phyloP scores from a whole-genome alignment of 768 basidiomycete species.

The Lactarius pseudohatsudake region DNA sequence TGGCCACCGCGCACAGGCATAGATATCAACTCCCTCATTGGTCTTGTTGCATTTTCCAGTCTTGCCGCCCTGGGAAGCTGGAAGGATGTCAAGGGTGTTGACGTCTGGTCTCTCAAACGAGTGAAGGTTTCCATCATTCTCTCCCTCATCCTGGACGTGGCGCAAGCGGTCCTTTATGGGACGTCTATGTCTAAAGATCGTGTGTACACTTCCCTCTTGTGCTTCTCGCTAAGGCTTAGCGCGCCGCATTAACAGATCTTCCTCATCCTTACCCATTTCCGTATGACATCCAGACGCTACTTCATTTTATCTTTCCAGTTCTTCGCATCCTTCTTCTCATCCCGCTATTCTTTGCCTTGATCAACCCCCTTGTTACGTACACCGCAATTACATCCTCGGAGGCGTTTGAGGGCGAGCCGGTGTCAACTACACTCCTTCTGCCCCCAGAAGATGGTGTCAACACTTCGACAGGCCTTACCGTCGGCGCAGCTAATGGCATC shows the following conservation, averaged over 20 bases:
- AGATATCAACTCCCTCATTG: conserved; percentile 65
- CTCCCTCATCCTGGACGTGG: conserved; percentile 59
- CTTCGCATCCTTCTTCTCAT: conserved; percentile 64
- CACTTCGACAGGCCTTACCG: conserved; percentile 53
- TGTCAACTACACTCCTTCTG: conserved; percentile 54
- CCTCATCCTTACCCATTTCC: conserved; percentile 29
- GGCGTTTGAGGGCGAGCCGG: conserved; percentile 37
- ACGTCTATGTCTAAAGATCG: conserved; percentile 39
- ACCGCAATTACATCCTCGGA: conserved; percentile 47
- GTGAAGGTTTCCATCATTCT: conserved; percentile 54
- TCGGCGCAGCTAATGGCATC: conserved; percentile 43
- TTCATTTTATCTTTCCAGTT: conserved; percentile 57
- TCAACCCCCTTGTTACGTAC: conserved; percentile 66
- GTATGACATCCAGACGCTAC: conserved; percentile 39
- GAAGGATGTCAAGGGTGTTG: conserved; percentile 71
- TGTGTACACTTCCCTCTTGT: conserved; percentile 15
- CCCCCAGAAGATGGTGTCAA: conserved; percentile 48
- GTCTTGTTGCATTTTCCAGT: conserved; percentile 67
- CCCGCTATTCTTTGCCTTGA: conserved; percentile 58
- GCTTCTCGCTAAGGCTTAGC: conserved; percentile 2
- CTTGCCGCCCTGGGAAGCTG: conserved; percentile 74
- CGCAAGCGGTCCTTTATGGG: conserved; percentile 56
- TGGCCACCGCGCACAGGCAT: conserved; percentile 68
- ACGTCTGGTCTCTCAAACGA: conserved; percentile 63
- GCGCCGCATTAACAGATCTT: conserved; percentile 13